Conservation (phyloP, 1,284 basidiomycete genomes). For the Papiliotrema flavescens region DNA sequence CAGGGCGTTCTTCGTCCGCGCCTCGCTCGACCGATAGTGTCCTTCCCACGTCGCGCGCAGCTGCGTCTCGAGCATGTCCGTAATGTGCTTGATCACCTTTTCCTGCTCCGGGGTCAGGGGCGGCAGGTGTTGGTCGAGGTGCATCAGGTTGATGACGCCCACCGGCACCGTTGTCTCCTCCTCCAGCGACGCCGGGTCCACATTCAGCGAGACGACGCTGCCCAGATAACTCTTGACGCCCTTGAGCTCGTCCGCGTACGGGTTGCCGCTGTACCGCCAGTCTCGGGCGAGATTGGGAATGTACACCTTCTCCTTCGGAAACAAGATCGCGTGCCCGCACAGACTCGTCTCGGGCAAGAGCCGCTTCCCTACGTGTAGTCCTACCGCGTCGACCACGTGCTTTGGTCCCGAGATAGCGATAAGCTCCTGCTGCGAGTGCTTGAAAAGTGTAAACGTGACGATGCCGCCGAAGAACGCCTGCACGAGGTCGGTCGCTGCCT, state of each 20-base stretch:
- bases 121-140: conserved; percentile 7
- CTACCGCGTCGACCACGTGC: conserved; percentile 5
- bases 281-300: conserved; percentile 15
- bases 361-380: conserved; percentile 9
- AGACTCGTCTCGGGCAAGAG: conserved; percentile 19
- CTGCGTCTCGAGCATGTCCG: conserved; percentile 25
- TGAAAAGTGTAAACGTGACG: conserved; percentile 24
- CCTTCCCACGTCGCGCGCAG: conserved; percentile 35
- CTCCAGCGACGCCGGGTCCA: conserved; percentile 9
- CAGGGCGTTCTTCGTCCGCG: conserved; percentile 12
- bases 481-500: conserved; percentile 18
- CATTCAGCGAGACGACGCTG: conserved; percentile 11
- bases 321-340: conserved; percentile 25
- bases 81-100: conserved; percentile 16
- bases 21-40: conserved; percentile 20
- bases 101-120: conserved; percentile 6
- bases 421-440: conserved; percentile 16
- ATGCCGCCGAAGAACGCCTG: conserved; percentile 22
- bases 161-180: conserved; percentile 7
- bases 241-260: conserved; percentile 10
- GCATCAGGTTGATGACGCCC: conserved; percentile 19
- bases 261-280: conserved; percentile 23
- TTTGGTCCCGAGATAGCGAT: conserved; percentile 14
- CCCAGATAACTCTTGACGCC: conserved; percentile 19
- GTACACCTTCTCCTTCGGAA: conserved; percentile 6